Evolutionary conservation across 768 basidiomycete species (phyloP), one percentile per base, ranked within the genome.

Genomic region (Lactifluus volemus): DNA sequence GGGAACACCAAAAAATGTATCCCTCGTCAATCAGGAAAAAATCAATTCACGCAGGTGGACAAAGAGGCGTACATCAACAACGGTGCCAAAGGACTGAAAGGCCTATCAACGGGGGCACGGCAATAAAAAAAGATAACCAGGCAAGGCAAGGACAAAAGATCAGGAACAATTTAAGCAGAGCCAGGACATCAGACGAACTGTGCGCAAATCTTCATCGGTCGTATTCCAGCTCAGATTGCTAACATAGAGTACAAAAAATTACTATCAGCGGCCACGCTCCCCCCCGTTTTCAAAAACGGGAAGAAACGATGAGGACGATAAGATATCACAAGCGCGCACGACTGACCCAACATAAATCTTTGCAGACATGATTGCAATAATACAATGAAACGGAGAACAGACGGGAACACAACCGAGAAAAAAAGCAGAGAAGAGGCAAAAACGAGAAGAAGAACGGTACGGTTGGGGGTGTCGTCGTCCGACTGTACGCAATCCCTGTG

Each of bases 181-280:
- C 67, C 67, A 73, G 71, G 74, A 71, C 77, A 73, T 76, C 76
- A 81, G 69, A 89, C 90, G 86, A 82, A 94, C 92, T 78, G 84
- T 75, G 75, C 87, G 86, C 68, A 97, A 82, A 59, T 83, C 83
- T 44, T 96, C 93, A 83, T 96, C 93, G 74, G 84, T 94, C 74
- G 94, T 96, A 80, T 88, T 89, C 90, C 90, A 92, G 82, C 88
- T 91, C 81, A 92, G 81, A 84, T 92, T 92, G 80, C 90, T 92
- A 85, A 77, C 36, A 65, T 47, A 44, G 53, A 47, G 72, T 75
- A 75, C 71, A 75, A 77, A 76, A 74, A 71, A 68, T 72, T 63
- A 58, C 71, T 75, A 84, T 86, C 77, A 85, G 83, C 84, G 75
- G 70, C 49, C 63, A 41, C 55, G 52, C 59, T 56, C 39, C 61